Percentiles rank a stretch among this genome's conserved stretches.
phyloP scores from a whole-genome alignment of 2,329 filamentous ascomycete species.

The Biscogniauxia mediterranea region DNA sequence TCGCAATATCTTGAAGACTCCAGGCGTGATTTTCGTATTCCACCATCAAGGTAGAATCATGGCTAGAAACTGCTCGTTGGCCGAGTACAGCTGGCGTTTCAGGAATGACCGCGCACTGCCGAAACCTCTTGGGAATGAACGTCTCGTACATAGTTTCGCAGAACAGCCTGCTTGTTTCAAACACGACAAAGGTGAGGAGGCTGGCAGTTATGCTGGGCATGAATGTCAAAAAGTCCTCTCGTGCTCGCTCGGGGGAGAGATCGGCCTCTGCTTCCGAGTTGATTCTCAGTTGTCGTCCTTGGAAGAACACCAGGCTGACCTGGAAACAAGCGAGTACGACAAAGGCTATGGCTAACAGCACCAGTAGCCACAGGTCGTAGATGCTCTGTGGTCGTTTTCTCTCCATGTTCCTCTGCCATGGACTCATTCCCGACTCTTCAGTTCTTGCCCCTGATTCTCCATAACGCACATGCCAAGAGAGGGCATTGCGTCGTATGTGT shows the following conservation, averaged over 20 bases:
- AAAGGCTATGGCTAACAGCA: constrained; percentile 37
- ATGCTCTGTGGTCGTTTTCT: constrained; percentile 24
- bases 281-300: not conserved
- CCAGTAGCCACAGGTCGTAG: constrained; percentile 37
- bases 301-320: not conserved
- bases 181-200: constrained; percentile 8
- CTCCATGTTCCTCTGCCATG: constrained; percentile 12
- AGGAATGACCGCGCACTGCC: not conserved
- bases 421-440: constrained; percentile 24
- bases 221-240: constrained; percentile 27
- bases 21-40: not conserved
- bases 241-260: constrained; percentile 19
- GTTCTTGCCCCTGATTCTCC: constrained; percentile 7
- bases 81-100: not conserved
- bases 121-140: constrained; percentile 3
- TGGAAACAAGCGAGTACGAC: constrained; percentile 24
- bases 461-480: constrained; percentile 27
- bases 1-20: not conserved
- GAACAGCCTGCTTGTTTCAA: constrained; percentile 5
- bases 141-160: constrained; percentile 2
- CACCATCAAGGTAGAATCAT: not conserved
- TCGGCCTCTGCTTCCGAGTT: constrained; percentile 15
- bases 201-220: constrained; percentile 4
- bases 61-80: not conserved
- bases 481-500: constrained; percentile 31